Conservation (phyloP, 805 yeast species). For the Cyberlindnera amylophila region DNA sequence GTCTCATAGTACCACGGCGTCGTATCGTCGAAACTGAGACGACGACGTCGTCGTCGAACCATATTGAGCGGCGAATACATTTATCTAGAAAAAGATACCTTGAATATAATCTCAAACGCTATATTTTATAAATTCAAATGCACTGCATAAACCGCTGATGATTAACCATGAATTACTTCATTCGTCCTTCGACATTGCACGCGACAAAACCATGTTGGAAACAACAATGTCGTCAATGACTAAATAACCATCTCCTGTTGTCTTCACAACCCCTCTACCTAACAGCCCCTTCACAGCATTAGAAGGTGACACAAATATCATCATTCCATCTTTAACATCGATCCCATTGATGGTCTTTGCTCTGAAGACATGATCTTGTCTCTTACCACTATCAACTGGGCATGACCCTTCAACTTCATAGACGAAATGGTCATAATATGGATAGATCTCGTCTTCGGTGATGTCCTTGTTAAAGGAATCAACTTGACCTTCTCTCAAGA, state of each 20-base stretch:
- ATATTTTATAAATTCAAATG: too few relatives aligned
- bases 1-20: too few relatives aligned
- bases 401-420: conserved; percentile 13
- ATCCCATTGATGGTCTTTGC: conserved; percentile 23
- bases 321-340: conserved; percentile 5
- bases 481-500: conserved; percentile 34
- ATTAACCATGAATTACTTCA: too few relatives aligned
- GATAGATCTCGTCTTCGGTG: not conserved
- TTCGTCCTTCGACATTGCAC: too few relatives aligned
- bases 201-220: conserved; percentile 11
- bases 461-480: conserved; percentile 36
- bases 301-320: conserved; percentile 12
- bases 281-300: not conserved
- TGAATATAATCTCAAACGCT: too few relatives aligned
- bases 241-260: conserved; percentile 5
- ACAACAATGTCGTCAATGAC: conserved; percentile 13
- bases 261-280: conserved; percentile 5
- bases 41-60: too few relatives aligned
- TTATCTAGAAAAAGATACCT: too few relatives aligned
- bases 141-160: too few relatives aligned
- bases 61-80: too few relatives aligned
- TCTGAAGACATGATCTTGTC: conserved; percentile 18
- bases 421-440: conserved; percentile 4
- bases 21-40: too few relatives aligned
- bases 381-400: conserved; percentile 9